Evolutionary conservation across 1,284 basidiomycete genomes (phyloP).

Genomic region (Ganoderma lingzhi): DNA sequence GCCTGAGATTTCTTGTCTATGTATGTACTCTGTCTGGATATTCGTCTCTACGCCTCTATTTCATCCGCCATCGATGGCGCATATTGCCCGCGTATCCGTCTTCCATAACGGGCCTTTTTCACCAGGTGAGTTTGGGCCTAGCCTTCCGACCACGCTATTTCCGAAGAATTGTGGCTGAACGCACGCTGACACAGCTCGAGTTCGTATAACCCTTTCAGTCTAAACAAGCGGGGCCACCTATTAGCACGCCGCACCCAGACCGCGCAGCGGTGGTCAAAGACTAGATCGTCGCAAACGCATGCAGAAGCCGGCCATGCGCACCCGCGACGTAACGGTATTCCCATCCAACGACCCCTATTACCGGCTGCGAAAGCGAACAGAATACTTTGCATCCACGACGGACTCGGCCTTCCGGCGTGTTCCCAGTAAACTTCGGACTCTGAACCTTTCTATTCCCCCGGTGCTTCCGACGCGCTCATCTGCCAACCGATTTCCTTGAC

Average conservation of each 20-base stretch:
- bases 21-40: background rate
- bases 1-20: background rate
- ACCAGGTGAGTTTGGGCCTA: background rate
- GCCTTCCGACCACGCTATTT: background rate
- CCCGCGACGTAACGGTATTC: background rate
- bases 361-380: background rate
- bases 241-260: background rate
- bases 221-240: background rate
- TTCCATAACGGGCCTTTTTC: background rate
- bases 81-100: background rate
- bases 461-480: slow-evolving; percentile 6
- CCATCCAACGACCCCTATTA: background rate
- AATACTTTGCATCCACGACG: background rate
- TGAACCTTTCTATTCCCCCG: background rate
- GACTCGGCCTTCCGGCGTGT: background rate
- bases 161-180: background rate
- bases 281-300: background rate
- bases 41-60: background rate
- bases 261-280: background rate
- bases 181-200: background rate
- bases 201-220: slow-evolving; percentile 5
- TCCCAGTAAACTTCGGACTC: background rate
- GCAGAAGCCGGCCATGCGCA: background rate
- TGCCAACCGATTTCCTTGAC: slow-evolving; percentile 1
- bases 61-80: background rate